phyloP scores from a whole-genome alignment of 2,329 filamentous ascomycete genomes.

The Xylariaceae sp. region DNA sequence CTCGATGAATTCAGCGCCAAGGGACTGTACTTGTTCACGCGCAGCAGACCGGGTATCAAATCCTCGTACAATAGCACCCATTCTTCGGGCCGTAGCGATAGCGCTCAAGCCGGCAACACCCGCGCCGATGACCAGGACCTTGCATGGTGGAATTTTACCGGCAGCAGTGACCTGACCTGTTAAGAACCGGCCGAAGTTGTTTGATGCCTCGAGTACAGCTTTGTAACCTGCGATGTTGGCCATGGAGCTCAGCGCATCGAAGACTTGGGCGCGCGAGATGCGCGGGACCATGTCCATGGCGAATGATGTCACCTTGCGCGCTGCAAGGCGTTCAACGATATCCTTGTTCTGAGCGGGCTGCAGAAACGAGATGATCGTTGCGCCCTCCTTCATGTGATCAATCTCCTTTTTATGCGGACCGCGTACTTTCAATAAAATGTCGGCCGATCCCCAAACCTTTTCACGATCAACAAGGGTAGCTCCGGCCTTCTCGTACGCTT shows the following conservation, averaged over 20 bases:
- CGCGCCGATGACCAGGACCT: slow-evolving; percentile 84
- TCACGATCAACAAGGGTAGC: slow-evolving; percentile 67
- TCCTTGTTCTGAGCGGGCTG: slow-evolving; percentile 76
- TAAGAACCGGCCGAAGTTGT: slow-evolving; percentile 81
- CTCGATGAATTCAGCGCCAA: slow-evolving; percentile 86
- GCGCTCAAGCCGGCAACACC: slow-evolving; percentile 85
- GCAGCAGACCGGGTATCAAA: slow-evolving; percentile 89
- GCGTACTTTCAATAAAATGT: slow-evolving; percentile 81
- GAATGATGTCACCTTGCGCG: slow-evolving; percentile 67
- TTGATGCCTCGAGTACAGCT: slow-evolving; percentile 82
- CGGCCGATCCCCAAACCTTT: slow-evolving; percentile 66
- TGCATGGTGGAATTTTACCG: slow-evolving; percentile 84
- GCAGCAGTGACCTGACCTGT: slow-evolving; percentile 88
- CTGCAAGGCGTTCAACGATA: slow-evolving; percentile 67
- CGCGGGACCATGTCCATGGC: slow-evolving; percentile 92
- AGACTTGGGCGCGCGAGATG: slow-evolving; percentile 82
- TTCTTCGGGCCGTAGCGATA: slow-evolving; percentile 76
- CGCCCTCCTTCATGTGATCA: slow-evolving; percentile 59
- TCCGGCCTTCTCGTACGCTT: slow-evolving; percentile 71
- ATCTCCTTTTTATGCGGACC: slow-evolving; percentile 67
- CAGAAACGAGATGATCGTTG: slow-evolving; percentile 76
- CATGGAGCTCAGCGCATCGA: slow-evolving; percentile 87
- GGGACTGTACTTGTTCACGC: slow-evolving; percentile 82
- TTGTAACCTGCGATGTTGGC: slow-evolving; percentile 94
- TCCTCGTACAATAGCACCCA: slow-evolving; percentile 84